Base-by-base conservation (phyloP, 805 yeast species). In the Trichomonascus vanleenenianus region DNA sequence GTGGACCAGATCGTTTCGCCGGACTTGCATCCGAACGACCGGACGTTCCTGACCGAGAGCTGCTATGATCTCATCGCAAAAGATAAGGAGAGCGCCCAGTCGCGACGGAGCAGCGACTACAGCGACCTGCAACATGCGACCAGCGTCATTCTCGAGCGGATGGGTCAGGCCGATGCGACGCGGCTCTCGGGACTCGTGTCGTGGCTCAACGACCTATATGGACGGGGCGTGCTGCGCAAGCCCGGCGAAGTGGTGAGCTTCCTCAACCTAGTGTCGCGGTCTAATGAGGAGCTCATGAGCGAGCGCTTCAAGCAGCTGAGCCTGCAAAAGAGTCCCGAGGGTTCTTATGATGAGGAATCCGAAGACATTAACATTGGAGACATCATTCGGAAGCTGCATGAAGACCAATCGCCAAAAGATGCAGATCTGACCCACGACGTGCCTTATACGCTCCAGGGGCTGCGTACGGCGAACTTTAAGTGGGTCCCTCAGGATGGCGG, bases 391-490 rank as follows among this genome's bases (percentile, higher is more conserved):
- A 14, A n/a, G 36, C n/a, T 51, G 10, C 52, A 51, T 44, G 40
- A 34, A 12, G 18, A 39, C 12, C 56, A 52, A 37, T 27, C 20
- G 11, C 56, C 56, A 5, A 30, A 48, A 10, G 44, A 48, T 18
- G 16, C 14, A 7, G 48, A 43, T 8, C 27, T 50, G 10, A 34
- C 63, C 32, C 43, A 37, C 1, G 64, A 60, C 16, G 34, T 63
- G 11, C 66, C 67, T 3, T 62, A 46, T 43, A 55, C 57, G 20
- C 49, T 64, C 12, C 68, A 61, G 34, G 67, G 67, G 2, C 51
- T 63, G 32, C 50, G 50, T 14, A 49, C 54, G 3, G 43, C 30
- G 2, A 30, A 37, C 3, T 50, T 54, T 30, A 40, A 44, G 20
- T 56, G 60, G 60, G 18, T 22, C 7, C 19, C 4, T 42, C 48